phyloP scores from a whole-genome alignment of 495 filamentous ascomycete genomes.

The Penicillium argentinense region DNA sequence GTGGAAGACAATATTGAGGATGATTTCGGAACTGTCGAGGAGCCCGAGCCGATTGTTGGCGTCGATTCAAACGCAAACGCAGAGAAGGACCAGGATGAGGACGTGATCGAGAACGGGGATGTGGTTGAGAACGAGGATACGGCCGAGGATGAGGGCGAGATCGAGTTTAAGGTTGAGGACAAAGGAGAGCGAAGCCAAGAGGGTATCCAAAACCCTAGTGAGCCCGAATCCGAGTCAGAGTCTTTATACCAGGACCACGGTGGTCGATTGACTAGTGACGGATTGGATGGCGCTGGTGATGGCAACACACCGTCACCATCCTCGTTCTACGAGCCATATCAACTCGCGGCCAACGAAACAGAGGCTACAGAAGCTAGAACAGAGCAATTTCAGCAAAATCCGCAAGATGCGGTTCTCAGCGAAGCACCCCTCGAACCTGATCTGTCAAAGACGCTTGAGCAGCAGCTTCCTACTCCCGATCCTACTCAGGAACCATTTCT shows the following conservation, averaged over 20 bases:
- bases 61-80: conserved; percentile 4
- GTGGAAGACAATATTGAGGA: background rate
- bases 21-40: background rate
- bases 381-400: background rate
- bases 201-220: too few species aligned
- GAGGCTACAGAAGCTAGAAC: background rate
- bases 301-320: background rate
- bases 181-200: background rate
- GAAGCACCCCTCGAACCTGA: background rate
- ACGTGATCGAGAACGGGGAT: too few species aligned
- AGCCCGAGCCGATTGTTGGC: background rate
- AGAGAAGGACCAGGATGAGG: too few species aligned
- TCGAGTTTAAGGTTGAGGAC: background rate
- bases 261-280: too few species aligned
- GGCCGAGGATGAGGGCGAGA: too few species aligned
- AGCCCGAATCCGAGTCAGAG: too few species aligned
- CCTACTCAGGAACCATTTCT: conserved; percentile 20
- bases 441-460: background rate
- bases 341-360: background rate
- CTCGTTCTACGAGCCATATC: background rate
- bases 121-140: too few species aligned
- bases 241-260: too few species aligned
- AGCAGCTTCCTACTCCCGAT: conserved; percentile 23
- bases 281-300: background rate
- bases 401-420: background rate